Conservation (phyloP, 352 stramenopile genomes). For the Globisporangium acanthophoron region DNA sequence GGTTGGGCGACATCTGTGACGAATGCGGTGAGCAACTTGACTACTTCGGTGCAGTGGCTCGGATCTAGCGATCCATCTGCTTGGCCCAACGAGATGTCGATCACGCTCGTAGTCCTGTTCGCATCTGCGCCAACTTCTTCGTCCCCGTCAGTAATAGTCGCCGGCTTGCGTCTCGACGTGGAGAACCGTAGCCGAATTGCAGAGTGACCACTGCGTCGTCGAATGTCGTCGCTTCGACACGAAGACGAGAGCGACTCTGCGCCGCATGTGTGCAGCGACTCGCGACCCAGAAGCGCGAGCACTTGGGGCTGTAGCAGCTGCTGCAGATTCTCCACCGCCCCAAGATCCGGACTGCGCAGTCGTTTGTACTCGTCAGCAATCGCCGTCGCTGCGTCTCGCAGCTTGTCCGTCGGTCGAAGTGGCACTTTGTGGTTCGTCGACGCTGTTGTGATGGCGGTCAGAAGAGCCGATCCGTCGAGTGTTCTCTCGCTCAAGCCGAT, state of each 20-base stretch:
- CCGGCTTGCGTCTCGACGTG: not conserved
- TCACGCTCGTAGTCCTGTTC: conserved; percentile 3
- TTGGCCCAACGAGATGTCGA: conserved; percentile 15
- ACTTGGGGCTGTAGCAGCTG: conserved; percentile 42
- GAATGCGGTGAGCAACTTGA: conserved; percentile 10
- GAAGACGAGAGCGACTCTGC: conserved; percentile 19
- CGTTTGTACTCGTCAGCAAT: conserved; percentile 28
- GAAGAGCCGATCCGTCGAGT: conserved; percentile 33
- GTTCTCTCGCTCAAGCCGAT: conserved; percentile 48
- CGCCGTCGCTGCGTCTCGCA: conserved; percentile 17
- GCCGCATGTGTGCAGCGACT: conserved; percentile 33
- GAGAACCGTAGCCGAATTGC: conserved; percentile 41
- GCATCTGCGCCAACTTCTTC: too few species aligned
- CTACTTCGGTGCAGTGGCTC: conserved; percentile 2
- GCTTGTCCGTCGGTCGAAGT: conserved; percentile 16
- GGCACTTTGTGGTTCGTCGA: conserved; percentile 15
- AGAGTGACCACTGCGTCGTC: conserved; percentile 52
- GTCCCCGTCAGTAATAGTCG: too few species aligned
- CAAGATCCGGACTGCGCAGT: conserved; percentile 32
- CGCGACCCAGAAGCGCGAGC: conserved; percentile 24
- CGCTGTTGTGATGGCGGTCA: conserved; percentile 26
- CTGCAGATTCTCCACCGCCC: conserved; percentile 31
- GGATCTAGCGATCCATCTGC: conserved; percentile 9
- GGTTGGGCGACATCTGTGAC: conserved; percentile 5
- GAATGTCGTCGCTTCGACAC: conserved; percentile 20